A percentile compares a stretch with the other conserved stretches of the same genome.
These are phyloP conservation scores for Murraya paniculata DNA, from an alignment of 345 rosid species.

Conservation along the genomic window DNA sequence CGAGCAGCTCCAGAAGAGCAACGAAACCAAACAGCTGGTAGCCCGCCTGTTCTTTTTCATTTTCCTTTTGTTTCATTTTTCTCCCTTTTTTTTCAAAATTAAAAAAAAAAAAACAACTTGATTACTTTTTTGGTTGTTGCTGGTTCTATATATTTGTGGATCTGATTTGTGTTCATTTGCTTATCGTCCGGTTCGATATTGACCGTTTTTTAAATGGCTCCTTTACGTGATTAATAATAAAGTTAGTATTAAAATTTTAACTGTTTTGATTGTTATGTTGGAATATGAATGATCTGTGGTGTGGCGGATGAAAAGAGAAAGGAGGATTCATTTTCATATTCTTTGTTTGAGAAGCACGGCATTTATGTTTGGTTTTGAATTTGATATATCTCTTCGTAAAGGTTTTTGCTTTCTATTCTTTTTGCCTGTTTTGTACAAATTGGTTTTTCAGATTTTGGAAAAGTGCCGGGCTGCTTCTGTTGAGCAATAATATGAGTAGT, in stretches of 20 bases:
- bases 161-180: neutral
- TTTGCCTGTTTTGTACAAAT: neutral
- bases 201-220: neutral
- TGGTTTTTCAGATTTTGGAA: neutral
- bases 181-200: neutral
- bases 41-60: neutral
- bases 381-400: neutral
- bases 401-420: neutral
- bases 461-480: neutral
- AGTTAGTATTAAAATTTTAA: too few relatives aligned
- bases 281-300: neutral
- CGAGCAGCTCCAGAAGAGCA: constrained; percentile 51
- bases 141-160: neutral
- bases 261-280: neutral
- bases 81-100: neutral
- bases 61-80: neutral
- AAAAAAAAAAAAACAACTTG: too few relatives aligned
- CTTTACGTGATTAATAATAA: too few relatives aligned
- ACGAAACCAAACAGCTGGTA: constrained; percentile 74
- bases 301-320: too few relatives aligned
- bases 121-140: neutral
- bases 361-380: neutral
- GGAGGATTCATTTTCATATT: neutral
- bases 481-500: neutral
- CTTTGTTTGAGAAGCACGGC: neutral